phyloP scores from a whole-genome alignment of 2,329 filamentous ascomycete genomes.

The Apiospora marii region DNA sequence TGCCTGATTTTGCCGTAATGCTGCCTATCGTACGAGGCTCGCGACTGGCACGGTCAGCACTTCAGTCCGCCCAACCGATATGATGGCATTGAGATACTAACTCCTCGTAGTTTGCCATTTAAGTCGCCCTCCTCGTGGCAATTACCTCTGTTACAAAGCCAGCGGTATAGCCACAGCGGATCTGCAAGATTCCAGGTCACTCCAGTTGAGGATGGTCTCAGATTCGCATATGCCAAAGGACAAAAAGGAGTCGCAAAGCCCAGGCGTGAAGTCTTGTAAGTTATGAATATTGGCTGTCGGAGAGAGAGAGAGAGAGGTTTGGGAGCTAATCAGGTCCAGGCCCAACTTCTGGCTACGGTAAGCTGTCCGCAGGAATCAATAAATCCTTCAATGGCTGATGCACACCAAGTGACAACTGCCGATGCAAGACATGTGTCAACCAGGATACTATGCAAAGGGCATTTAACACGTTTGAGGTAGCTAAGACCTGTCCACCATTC shows the following conservation, averaged over 20 bases:
- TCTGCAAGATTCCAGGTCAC: slow-evolving; percentile 4
- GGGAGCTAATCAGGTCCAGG: slow-evolving; percentile 34
- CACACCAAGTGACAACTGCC: slow-evolving; percentile 71
- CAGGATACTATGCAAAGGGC: slow-evolving; percentile 74
- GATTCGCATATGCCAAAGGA: neutral
- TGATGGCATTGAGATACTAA: neutral
- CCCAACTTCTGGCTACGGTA: slow-evolving; percentile 50
- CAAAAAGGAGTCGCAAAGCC: neutral
- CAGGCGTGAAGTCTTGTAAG: slow-evolving; percentile 19
- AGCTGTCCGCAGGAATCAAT: slow-evolving; percentile 22
- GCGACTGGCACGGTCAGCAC: neutral
- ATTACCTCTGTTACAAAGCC: neutral
- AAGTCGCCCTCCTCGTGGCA: neutral
- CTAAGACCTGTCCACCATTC: slow-evolving; percentile 20
- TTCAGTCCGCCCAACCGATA: neutral
- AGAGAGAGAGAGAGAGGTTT: neutral
- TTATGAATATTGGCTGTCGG: neutral
- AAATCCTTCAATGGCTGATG: slow-evolving; percentile 29
- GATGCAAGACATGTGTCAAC: slow-evolving; percentile 72
- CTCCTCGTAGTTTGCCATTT: neutral
- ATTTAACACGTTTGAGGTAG: slow-evolving; percentile 69
- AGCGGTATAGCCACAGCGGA: neutral
- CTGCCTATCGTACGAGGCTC: slow-evolving; percentile 15
- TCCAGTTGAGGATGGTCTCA: neutral
- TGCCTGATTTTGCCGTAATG: neutral